Conservation (phyloP, 2,329 filamentous ascomycete genomes). For the Lasiodiplodia gonubiensis region DNA sequence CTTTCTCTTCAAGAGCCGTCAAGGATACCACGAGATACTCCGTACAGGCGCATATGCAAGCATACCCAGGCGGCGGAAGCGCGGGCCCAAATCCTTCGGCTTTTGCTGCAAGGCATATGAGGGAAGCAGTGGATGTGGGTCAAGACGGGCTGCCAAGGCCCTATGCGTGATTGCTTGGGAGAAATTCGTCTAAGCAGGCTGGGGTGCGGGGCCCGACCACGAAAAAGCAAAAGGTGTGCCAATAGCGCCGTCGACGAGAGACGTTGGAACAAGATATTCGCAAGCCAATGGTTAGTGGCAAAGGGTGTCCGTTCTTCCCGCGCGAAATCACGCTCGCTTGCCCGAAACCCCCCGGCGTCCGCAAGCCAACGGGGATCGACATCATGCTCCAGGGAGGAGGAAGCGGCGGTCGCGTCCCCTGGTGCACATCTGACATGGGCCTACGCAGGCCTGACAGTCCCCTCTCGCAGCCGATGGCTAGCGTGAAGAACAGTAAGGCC, state of each 20-base stretch:
- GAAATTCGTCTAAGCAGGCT: neutral
- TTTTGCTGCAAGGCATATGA: constrained; percentile 8
- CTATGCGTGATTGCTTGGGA: neutral
- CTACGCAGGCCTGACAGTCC: too few species aligned
- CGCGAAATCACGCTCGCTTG: constrained; percentile 6
- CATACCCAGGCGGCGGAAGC: constrained; percentile 12
- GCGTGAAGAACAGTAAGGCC: too few species aligned
- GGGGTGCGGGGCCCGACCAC: neutral
- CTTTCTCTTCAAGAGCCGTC: neutral
- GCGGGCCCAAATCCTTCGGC: constrained; percentile 20
- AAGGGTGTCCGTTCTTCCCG: neutral
- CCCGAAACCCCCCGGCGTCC: neutral
- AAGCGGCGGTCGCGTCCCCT: constrained; percentile 13
- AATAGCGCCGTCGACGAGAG: neutral
- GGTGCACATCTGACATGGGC: neutral
- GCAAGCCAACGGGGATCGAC: constrained; percentile 15
- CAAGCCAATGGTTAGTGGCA: constrained; percentile 9
- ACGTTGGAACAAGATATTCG: constrained; percentile 20
- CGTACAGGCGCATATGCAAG: constrained; percentile 1
- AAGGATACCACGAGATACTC: neutral
- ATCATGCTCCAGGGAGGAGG: constrained; percentile 19
- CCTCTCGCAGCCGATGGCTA: too few species aligned
- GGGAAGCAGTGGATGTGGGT: neutral
- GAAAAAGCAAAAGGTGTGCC: constrained; percentile 10
- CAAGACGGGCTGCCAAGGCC: neutral